phyloP scores from a whole-genome alignment of 805 yeast species.

The Suhomyces emberorum region DNA sequence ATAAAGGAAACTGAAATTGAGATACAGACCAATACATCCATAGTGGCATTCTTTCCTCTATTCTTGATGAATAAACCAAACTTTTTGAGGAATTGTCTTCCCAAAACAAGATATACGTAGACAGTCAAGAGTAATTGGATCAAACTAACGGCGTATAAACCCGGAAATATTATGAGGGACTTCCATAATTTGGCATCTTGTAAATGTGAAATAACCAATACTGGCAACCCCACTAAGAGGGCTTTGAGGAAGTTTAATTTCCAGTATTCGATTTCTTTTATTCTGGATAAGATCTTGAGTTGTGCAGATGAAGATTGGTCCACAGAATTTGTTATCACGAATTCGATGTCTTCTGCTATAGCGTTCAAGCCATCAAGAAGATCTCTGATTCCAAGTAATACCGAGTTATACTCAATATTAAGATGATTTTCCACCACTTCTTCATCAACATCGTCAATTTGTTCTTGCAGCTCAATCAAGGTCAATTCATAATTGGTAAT shows the following conservation, averaged over 20 bases:
- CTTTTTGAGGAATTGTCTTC: constrained; percentile 61
- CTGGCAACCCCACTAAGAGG: constrained; percentile 59
- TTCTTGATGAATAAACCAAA: constrained; percentile 64
- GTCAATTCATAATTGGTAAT: constrained; percentile 23
- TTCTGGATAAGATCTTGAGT: constrained; percentile 61
- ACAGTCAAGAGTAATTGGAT: constrained; percentile 56
- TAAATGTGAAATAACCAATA: constrained; percentile 49
- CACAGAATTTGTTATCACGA: constrained; percentile 42
- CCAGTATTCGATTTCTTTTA: constrained; percentile 76
- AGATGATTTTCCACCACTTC: constrained; percentile 30
- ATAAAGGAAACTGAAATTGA: constrained; percentile 77
- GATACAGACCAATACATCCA: constrained; percentile 86
- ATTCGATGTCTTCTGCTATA: constrained; percentile 55
- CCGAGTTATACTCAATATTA: constrained; percentile 48
- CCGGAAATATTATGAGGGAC: constrained; percentile 44
- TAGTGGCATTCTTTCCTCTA: constrained; percentile 59
- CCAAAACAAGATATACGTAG: constrained; percentile 65
- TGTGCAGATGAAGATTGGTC: constrained; percentile 62
- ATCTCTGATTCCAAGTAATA: constrained; percentile 57
- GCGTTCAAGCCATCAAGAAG: constrained; percentile 45
- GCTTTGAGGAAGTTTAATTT: constrained; percentile 50
- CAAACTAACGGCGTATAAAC: constrained; percentile 62
- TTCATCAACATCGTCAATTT: constrained; percentile 15
- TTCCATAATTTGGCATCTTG: constrained; percentile 34
- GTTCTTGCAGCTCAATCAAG: constrained; percentile 13